Base-by-base conservation (phyloP, 2,329 filamentous ascomycete species). In the Fusarium sp. region DNA sequence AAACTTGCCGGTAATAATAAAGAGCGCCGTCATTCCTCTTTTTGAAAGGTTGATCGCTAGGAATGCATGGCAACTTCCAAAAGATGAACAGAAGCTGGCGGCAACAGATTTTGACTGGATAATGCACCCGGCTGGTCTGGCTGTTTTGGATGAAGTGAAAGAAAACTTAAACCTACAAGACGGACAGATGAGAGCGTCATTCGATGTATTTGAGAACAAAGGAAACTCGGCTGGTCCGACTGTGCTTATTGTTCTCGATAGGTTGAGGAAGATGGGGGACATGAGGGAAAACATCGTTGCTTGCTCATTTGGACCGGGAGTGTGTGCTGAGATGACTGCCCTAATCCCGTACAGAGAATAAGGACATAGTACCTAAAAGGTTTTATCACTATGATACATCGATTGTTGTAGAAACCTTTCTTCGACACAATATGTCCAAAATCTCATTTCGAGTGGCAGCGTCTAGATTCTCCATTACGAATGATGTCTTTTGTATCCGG, bases 401-500 rank as follows among this genome's bases (percentile, higher is more conserved):
- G 32, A 54, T 54, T 39, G 41, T 47, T 47, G 51, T 54, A 47
- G 51, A 47, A 47, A 54, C 23, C 41, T 54, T 54, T 54, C 23
- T 54, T 54, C 41, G 41, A 47, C 51, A 54, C 32, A 54, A 39
- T 54, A 54, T 47, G 23, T 54, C 51, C 41, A 54, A 23, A 47
- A 54, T 47, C 41, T 54, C 32, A 54, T 47, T 54, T 47, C 41
- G 51, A 54, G 51, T 47, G 32, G 23, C 51, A 47, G 41, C 23
- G 41, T 54, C 51, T 39, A 54, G 32, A 54, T 54, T 54, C 51
- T 54, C 41, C 51, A 54, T 54, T 10, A 54, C 51, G 51, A 54
- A 54, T 47, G 51, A 47, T 11, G 51, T 54, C 51, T n/a, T 54
- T 47, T 39, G 41, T 40, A 39, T 23, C 41, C 32, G 32, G 41